phyloP scores from a whole-genome alignment of 345 rosid genomes.

The Noccaea bulbosa region DNA sequence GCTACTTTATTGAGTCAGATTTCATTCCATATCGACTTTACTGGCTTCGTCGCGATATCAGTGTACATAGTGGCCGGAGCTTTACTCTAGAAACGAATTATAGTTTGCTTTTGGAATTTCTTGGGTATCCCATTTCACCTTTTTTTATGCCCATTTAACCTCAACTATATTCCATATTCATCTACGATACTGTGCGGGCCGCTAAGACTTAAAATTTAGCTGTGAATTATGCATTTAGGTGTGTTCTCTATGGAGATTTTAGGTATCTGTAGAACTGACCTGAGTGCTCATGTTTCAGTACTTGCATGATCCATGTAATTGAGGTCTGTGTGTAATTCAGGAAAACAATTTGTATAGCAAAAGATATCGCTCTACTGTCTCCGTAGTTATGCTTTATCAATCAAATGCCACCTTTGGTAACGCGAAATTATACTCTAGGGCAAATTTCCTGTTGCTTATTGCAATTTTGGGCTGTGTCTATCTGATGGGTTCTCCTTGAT shows the following conservation, averaged over 20 bases:
- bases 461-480: constrained; percentile 9
- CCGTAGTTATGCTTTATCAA: background rate
- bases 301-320: constrained; percentile 21
- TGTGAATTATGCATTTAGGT: constrained; percentile 21
- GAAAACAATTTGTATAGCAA: background rate
- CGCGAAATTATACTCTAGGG: background rate
- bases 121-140: background rate
- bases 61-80: constrained; percentile 8
- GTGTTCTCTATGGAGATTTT: background rate
- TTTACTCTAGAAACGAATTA: background rate
- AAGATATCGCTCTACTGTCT: background rate
- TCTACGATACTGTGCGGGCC: background rate
- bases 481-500: constrained; percentile 22
- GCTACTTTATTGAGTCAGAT: constrained; percentile 11
- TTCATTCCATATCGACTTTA: constrained; percentile 21
- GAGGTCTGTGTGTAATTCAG: background rate
- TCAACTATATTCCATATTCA: background rate
- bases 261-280: constrained; percentile 6
- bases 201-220: background rate
- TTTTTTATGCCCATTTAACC: background rate
- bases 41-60: background rate
- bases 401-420: constrained; percentile 10
- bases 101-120: constrained; percentile 20
- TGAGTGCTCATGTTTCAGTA: constrained; percentile 2
- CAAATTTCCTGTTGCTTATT: background rate